These are phyloP conservation scores for Parascedosporium putredinis DNA, from an alignment of 2,329 filamentous ascomycete species.

Conservation along the genomic window DNA sequence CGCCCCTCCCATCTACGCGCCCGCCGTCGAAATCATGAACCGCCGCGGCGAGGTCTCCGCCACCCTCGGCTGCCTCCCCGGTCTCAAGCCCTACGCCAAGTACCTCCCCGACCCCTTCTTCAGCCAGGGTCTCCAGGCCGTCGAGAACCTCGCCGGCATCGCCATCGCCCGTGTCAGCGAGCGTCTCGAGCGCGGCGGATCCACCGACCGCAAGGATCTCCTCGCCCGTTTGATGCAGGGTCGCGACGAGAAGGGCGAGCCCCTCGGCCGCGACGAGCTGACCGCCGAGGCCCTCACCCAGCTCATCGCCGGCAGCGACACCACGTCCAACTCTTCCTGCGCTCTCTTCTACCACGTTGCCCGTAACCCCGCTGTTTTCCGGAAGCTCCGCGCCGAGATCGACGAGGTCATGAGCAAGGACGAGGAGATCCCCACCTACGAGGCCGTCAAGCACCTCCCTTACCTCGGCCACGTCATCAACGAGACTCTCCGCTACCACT, in stretches of 20 bases:
- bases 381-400: conserved; percentile 65
- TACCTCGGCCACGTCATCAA: conserved; percentile 70
- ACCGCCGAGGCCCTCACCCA: conserved; percentile 86
- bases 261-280: conserved; percentile 66
- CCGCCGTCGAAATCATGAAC: conserved; percentile 82
- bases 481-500: conserved; percentile 79
- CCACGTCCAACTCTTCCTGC: conserved; percentile 70
- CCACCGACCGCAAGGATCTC: conserved; percentile 63
- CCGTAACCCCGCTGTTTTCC: conserved; percentile 57
- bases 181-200: conserved; percentile 58
- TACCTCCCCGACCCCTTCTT: conserved; percentile 80
- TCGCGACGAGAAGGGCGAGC: conserved; percentile 67
- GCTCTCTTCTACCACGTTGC: conserved; percentile 71
- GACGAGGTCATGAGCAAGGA: conserved; percentile 55
- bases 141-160: conserved; percentile 76
- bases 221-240: conserved; percentile 78
- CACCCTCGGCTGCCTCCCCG: conserved; percentile 63
- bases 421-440: conserved; percentile 57
- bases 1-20: conserved; percentile 54
- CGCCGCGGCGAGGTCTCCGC: conserved; percentile 77
- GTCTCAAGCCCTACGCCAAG: conserved; percentile 67
- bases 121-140: conserved; percentile 59
- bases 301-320: conserved; percentile 71
- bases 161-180: conserved; percentile 72
- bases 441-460: conserved; percentile 62